These are phyloP conservation scores for Hericium rajendrae DNA, from an alignment of 768 basidiomycete species.

Conservation along the genomic window DNA sequence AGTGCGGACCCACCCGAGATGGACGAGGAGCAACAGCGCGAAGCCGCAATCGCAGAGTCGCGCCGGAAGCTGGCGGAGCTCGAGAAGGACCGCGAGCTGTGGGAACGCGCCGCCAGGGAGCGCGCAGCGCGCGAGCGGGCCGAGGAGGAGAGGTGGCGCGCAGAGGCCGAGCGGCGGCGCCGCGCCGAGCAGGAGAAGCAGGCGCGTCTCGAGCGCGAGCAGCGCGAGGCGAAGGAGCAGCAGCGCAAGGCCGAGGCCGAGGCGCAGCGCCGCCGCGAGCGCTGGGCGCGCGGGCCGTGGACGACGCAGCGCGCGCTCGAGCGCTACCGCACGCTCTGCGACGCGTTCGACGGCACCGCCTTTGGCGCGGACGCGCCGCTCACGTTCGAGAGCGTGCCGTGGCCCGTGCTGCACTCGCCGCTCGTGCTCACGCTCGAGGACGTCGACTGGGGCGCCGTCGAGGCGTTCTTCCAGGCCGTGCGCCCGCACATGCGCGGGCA, in stretches of 20 bases:
- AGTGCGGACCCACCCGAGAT: no score
- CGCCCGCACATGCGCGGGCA: constrained; percentile 42
- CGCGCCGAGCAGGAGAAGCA: constrained; percentile 18
- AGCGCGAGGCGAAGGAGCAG: constrained; percentile 10
- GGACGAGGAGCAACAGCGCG: constrained; percentile 17
- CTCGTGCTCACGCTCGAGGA: constrained; percentile 47
- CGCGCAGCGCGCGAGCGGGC: constrained; percentile 14
- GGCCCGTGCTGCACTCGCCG: constrained; percentile 61
- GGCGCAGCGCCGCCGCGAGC: constrained; percentile 30
- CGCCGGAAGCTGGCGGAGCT: constrained; percentile 60
- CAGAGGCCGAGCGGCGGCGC: constrained; percentile 14
- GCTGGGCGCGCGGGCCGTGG: constrained; percentile 57
- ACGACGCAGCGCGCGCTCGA: constrained; percentile 58
- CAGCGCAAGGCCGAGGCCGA: constrained; percentile 24
- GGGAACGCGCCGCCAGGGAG: constrained; percentile 42
- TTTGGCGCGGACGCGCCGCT: constrained; percentile 45
- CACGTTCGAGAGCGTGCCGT: constrained; percentile 57
- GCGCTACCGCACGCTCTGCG: constrained; percentile 50
- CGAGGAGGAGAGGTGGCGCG: constrained; percentile 19
- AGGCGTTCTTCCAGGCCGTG: constrained; percentile 55
- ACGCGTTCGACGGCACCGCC: constrained; percentile 53
- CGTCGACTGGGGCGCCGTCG: constrained; percentile 62
- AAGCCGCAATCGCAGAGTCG: constrained; percentile 47
- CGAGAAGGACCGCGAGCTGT: constrained; percentile 51
- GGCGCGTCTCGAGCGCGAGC: constrained; percentile 20